A percentile compares a stretch with the other conserved stretches of the same genome.
These are phyloP conservation scores for Lentinula boryana DNA, from an alignment of 768 basidiomycete genomes.

Conservation along the genomic window DNA sequence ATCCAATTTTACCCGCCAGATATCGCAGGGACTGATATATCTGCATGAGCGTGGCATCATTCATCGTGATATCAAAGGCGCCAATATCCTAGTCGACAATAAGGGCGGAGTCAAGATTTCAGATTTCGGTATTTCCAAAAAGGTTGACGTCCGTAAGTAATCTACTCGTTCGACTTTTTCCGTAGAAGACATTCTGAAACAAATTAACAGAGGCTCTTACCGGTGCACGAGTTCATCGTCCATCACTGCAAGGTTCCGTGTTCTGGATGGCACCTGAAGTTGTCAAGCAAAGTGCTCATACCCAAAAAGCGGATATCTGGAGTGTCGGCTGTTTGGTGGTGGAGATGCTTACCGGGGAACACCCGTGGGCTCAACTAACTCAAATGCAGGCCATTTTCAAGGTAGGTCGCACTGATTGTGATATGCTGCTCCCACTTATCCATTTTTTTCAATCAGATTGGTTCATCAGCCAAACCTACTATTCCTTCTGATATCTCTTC, in stretches of 20 bases:
- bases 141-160: constrained; percentile 88
- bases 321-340: constrained; percentile 92
- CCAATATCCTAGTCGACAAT: constrained; percentile 97
- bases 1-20: constrained; percentile 89
- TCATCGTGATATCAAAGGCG: constrained; percentile 98
- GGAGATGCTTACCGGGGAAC: constrained; percentile 95
- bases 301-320: constrained; percentile 94
- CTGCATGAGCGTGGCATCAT: constrained; percentile 93
- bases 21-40: constrained; percentile 82
- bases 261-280: constrained; percentile 99
- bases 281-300: constrained; percentile 92
- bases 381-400: constrained; percentile 99
- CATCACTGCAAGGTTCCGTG: constrained; percentile 94
- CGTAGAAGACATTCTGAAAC: not conserved
- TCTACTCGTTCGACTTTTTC: not conserved
- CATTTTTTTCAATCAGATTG: constrained; percentile 54
- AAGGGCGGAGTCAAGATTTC: constrained; percentile 97
- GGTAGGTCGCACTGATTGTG: constrained; percentile 31
- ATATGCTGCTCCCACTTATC: not conserved
- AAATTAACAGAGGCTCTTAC: constrained; percentile 31
- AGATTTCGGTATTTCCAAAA: constrained; percentile 96
- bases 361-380: constrained; percentile 91
- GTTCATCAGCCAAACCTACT: constrained; percentile 79
- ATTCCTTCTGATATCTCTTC: constrained; percentile 89
- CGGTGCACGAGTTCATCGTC: constrained; percentile 75